A percentile compares a stretch with the other conserved stretches of the same genome.
phyloP scores from a whole-genome alignment of 768 basidiomycete species.

The Lactifluus piperatus region DNA sequence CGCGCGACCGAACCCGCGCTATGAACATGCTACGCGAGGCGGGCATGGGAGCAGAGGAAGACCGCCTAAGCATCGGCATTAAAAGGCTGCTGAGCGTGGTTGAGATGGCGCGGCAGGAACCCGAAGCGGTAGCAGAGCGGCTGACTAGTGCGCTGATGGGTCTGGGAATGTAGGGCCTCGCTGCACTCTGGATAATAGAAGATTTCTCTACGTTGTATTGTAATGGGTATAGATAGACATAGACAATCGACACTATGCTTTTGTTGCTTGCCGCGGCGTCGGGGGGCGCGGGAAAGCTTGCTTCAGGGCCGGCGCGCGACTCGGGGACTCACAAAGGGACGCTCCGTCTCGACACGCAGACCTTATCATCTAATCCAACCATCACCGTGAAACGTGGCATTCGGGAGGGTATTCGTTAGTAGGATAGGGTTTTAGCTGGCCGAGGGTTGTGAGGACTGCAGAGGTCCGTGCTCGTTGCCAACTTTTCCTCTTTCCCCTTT shows the following conservation, averaged over 20 bases:
- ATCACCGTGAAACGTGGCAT: slow-evolving; percentile 16
- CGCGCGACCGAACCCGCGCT: slow-evolving; percentile 46
- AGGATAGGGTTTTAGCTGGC: slow-evolving; percentile 12
- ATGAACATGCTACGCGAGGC: slow-evolving; percentile 64
- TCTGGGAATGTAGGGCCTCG: slow-evolving; percentile 31
- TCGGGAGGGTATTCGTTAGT: slow-evolving; percentile 15
- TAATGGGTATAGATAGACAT: not conserved
- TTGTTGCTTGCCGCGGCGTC: too few relatives aligned
- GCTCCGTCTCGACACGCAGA: not conserved
- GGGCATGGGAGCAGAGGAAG: slow-evolving; percentile 48
- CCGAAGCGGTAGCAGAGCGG: slow-evolving; percentile 68
- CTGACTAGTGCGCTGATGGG: slow-evolving; percentile 57
- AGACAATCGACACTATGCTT: not conserved
- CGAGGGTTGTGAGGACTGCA: slow-evolving; percentile 15
- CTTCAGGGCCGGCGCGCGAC: slow-evolving; percentile 5
- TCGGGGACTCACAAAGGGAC: not conserved
- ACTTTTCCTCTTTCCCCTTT: not conserved
- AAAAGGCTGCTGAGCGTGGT: slow-evolving; percentile 87
- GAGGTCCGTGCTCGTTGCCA: slow-evolving; percentile 8
- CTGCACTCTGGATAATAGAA: not conserved
- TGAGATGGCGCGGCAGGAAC: slow-evolving; percentile 97
- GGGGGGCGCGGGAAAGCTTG: slow-evolving; percentile 6
- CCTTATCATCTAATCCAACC: slow-evolving; percentile 9
- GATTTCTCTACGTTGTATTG: not conserved
- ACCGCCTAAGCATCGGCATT: slow-evolving; percentile 69